Evolutionary conservation across 2,329 filamentous ascomycete genomes (phyloP), one percentile per base, ranked within the genome.

Genomic region (Colletotrichum spinosum): DNA sequence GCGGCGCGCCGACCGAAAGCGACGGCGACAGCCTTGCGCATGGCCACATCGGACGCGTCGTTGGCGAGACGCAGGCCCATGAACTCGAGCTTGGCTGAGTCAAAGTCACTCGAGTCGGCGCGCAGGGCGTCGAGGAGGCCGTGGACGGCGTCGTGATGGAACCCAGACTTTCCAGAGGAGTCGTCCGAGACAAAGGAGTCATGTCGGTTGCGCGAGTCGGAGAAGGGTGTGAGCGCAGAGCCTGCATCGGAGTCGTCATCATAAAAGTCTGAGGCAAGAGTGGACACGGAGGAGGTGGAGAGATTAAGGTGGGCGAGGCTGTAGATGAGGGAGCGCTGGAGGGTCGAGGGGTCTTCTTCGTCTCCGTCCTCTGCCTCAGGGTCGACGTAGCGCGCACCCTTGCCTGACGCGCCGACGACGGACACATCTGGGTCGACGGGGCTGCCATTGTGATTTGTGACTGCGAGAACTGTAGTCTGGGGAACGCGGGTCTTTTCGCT

Each of bases 1-100:
- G 89, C 86, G 50, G 94, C 91, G 62, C 92, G 90, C 72, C 92
- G 93, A 72, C 93, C 91, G 75, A 98, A 95, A 1, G 94, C 92
- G 2, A 90, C 88, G 2, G 93, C 93, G 33, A 98, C 90, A 13
- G 96, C 94, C 39, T 91, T 90, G 49, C 95, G 92, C 73, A 98
- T 92, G 77, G 96, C 92, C 69, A 90, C 86, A 73, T 97, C 95
- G 1, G 93, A 94, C 2, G 96, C 96, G 73, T 98, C 93, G 72
- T 92, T 93, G 59, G 90, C 91, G 77, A 99, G 92, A 10, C 95
- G 91, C n/a, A 98, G 84, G 51, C 93, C 92, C 82, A 94, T 97
- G 68, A 99, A 92, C 76, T 99, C 96, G 39, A 98, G 87, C 75
- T 95, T 93, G 54, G 88, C 87, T 2, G 84, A 84, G 72, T 97